Percentiles rank a stretch among this genome's conserved stretches.
These are phyloP conservation scores for Crataegus laevigata DNA, from an alignment of 306 rosid species.

Conservation along the genomic window DNA sequence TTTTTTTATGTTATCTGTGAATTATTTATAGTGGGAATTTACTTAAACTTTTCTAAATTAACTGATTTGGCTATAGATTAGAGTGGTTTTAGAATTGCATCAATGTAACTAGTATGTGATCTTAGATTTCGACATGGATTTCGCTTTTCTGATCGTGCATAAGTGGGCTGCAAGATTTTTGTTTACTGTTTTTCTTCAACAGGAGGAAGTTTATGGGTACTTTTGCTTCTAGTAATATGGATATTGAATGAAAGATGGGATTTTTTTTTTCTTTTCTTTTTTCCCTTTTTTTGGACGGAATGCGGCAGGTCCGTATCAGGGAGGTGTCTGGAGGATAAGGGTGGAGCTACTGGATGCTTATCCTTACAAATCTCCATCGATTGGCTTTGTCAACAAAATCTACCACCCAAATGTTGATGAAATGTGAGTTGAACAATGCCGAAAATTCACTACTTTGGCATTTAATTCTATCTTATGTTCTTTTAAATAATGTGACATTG, in stretches of 20 bases:
- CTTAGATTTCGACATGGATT: not conserved
- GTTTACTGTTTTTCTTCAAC: conserved; percentile 16
- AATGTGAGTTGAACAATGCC: conserved; percentile 46
- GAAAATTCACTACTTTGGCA: conserved; percentile 3
- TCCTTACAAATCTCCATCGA: conserved; percentile 86
- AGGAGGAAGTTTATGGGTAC: conserved; percentile 9
- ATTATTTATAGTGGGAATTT: not conserved
- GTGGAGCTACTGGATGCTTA: conserved; percentile 88
- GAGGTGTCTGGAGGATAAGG: conserved; percentile 76
- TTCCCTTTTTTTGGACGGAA: conserved; percentile 3
- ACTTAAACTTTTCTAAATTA: not conserved
- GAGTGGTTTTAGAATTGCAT: not conserved
- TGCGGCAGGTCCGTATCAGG: conserved; percentile 68
- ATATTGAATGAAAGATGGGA: not conserved
- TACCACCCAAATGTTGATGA: conserved; percentile 97
- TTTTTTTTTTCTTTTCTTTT: not conserved
- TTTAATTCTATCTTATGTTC: not conserved
- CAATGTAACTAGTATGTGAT: conserved; percentile 2
- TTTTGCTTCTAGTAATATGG: conserved; percentile 10
- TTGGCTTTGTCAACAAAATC: conserved; percentile 79
- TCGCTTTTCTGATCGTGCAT: not conserved
- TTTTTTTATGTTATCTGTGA: not conserved
- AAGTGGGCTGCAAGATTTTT: conserved; percentile 16
- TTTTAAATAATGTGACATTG: not conserved
- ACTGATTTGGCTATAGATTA: not conserved